These are phyloP conservation scores for Senna tora DNA, from an alignment of 306 rosid species.

Conservation along the genomic window DNA sequence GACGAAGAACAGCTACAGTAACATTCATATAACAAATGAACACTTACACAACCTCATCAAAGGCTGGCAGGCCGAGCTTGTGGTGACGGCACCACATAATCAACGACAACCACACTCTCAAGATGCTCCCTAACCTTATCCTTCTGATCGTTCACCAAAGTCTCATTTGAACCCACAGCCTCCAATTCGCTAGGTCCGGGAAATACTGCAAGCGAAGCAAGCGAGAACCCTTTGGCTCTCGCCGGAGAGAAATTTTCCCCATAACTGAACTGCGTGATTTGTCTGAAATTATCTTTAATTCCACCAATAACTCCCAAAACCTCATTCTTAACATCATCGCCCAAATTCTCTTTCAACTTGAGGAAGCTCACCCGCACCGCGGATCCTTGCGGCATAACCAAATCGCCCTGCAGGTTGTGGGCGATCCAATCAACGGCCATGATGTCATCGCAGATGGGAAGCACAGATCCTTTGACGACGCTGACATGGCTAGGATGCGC, in stretches of 20 bases:
- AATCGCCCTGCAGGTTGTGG: conserved; percentile 31
- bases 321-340: conserved; percentile 40
- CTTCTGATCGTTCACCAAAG: conserved; percentile 58
- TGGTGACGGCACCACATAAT: conserved; percentile 59
- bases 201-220: conserved; percentile 75
- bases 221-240: conserved; percentile 83
- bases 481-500: conserved; percentile 67
- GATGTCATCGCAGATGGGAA: conserved; percentile 76
- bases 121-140: conserved; percentile 71
- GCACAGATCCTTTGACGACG: conserved; percentile 68
- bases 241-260: conserved; percentile 91
- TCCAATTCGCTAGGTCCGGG: conserved; percentile 54
- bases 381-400: conserved; percentile 53
- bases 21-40: neutral
- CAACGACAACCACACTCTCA: conserved; percentile 66
- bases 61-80: conserved; percentile 64
- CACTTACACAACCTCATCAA: conserved; percentile 40
- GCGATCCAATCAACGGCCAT: conserved; percentile 94
- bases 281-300: conserved; percentile 53
- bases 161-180: conserved; percentile 53
- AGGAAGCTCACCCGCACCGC: conserved; percentile 62
- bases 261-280: conserved; percentile 53
- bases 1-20: neutral
- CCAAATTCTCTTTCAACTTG: conserved; percentile 68
- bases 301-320: conserved; percentile 60